phyloP scores from a whole-genome alignment of 257 asterid species.

The Fraxinus quadrangulata region DNA sequence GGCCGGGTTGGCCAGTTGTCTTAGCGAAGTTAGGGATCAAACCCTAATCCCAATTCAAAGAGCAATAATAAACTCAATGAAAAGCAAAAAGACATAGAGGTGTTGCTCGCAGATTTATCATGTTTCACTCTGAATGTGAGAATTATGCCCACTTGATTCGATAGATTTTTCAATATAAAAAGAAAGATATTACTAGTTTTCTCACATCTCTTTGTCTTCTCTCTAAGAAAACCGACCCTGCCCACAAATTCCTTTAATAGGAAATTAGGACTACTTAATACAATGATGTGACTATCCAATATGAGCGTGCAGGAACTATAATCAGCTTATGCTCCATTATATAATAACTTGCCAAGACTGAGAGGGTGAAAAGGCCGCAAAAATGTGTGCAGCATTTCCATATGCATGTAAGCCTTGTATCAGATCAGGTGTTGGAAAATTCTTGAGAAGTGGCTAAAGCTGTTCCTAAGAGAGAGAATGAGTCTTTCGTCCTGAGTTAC shows the following conservation, averaged over 20 bases:
- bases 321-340: not conserved
- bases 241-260: not conserved
- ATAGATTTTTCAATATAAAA: too few species aligned
- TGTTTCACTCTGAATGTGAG: too few species aligned
- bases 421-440: slow-evolving; percentile 18
- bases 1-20: too few species aligned
- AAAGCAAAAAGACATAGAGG: too few species aligned
- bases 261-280: not conserved
- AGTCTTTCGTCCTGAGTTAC: slow-evolving; percentile 33
- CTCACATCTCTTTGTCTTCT: not conserved
- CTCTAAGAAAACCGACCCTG: not conserved
- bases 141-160: too few species aligned
- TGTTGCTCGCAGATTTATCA: too few species aligned
- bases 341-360: not conserved
- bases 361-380: not conserved
- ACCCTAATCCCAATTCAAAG: too few species aligned
- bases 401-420: slow-evolving; percentile 31
- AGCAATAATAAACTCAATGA: too few species aligned
- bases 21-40: too few species aligned
- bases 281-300: not conserved
- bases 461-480: slow-evolving; percentile 39
- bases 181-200: not conserved
- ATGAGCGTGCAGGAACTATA: not conserved
- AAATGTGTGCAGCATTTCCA: slow-evolving; percentile 48
- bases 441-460: slow-evolving; percentile 42